These are phyloP conservation scores for Parietichytrium sp. DNA, from an alignment of 108 stramenopile species.

Conservation along the genomic window DNA sequence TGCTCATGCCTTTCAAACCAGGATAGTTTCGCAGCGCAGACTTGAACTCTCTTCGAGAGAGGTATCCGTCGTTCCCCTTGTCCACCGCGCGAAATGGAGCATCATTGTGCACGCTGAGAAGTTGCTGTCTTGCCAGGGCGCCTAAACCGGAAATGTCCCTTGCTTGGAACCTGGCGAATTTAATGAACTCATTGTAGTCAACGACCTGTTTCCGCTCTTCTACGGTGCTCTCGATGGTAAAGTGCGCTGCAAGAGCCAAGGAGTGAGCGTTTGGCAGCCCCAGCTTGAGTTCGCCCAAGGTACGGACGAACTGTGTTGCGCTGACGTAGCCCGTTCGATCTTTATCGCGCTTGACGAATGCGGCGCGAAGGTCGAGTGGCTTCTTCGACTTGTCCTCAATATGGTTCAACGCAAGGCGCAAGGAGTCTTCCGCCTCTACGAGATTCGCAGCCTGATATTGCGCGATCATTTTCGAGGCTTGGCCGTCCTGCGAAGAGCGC, in stretches of 20 bases:
- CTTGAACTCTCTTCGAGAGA: neutral
- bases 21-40: neutral
- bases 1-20: neutral
- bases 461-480: neutral
- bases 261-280: neutral
- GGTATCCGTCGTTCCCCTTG: neutral
- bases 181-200: constrained; percentile 20
- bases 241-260: neutral
- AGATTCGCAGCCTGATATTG: neutral
- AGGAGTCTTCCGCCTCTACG: neutral
- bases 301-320: neutral
- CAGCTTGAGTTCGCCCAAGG: neutral
- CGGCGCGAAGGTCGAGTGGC: neutral
- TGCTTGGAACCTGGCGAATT: neutral
- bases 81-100: neutral
- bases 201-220: neutral
- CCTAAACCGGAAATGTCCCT: neutral
- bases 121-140: neutral
- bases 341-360: neutral
- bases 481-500: no score
- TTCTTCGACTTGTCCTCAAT: neutral
- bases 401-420: neutral
- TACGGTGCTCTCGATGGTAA: neutral
- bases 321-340: neutral
- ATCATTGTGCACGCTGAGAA: neutral